Evolutionary conservation across 116 monocot species (phyloP), one percentile per base, ranked within the genome.

Genomic region (Posidonia oceanica): DNA sequence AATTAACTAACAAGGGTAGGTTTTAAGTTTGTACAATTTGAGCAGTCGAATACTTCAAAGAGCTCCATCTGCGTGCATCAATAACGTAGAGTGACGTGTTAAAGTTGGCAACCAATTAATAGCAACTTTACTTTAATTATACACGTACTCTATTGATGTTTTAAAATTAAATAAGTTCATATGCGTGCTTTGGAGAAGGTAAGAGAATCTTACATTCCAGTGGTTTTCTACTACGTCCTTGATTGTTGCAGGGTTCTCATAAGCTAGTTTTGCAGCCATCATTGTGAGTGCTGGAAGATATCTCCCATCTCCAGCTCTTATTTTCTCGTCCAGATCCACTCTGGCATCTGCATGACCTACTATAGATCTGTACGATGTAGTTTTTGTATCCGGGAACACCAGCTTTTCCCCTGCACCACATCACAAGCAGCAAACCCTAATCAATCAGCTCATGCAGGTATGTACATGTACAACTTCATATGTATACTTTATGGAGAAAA

Each of bases 261-360:
- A 90, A 0, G 86, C 79, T 11, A 86, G 53, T 52, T 90, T 90
- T 39, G 90, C 71, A 10, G 90, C 84, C 90, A 90, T 90, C 56
- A 86, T 77, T 0, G 81, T 71, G n/a, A 90, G 82, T 7, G 68
- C 66, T 14, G 77, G 69, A 67, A 70, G 20, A 60, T 90, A 90
- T 54, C 60, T 73, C 23, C 54, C 73, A 11, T 86, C 79, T 23
- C 39, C 72, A 10, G 82, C 59, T 42, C 61, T 72, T 61, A 90
- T 83, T 3, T 55, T 71, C 51, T 69, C 61, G 73, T 83, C 86
- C 67, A 90, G 67, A 5, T 79, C 68, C 39, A 68, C 63, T 60
- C 90, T 80, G 3, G 10, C 20, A 68, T 90, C 90, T 4, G 86
- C 13, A 15, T 69, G 52, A 36, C 77, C 83, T 14, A 90, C 59